A percentile compares a stretch with the other conserved stretches of the same genome.
Conservation (phyloP, 208 protist genomes). For the Crithidia expoeki region DNA sequence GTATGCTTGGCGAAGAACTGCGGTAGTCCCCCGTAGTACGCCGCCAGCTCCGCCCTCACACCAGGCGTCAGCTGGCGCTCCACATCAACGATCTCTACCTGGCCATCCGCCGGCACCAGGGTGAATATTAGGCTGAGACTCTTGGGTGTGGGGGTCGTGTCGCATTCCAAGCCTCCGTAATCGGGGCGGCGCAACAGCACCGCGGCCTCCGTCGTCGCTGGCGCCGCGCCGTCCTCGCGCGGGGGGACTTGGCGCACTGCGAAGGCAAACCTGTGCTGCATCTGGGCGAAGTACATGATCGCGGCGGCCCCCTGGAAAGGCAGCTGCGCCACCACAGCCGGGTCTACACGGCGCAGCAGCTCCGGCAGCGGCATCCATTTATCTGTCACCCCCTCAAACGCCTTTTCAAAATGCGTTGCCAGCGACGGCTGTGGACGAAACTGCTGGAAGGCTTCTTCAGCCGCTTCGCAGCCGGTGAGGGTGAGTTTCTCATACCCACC, state of each 20-base stretch:
- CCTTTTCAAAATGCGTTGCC: conserved; percentile 25
- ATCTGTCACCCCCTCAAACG: conserved; percentile 63
- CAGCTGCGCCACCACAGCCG: conserved; percentile 51
- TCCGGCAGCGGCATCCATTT: conserved; percentile 82
- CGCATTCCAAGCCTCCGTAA: conserved; percentile 61
- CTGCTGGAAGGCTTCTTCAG: conserved; percentile 50
- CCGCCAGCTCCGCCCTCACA: conserved; percentile 50
- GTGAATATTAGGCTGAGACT: conserved; percentile 55
- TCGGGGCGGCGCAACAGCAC: conserved; percentile 69
- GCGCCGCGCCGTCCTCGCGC: not conserved
- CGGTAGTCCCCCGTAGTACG: conserved; percentile 66
- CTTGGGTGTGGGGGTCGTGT: conserved; percentile 82
- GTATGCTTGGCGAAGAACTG: conserved; percentile 69
- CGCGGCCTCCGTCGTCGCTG: conserved; percentile 34
- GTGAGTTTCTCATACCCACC: conserved; percentile 73
- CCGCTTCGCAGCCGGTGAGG: conserved; percentile 61
- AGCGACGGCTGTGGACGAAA: conserved; percentile 50
- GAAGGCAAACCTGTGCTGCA: conserved; percentile 91
- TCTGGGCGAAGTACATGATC: conserved; percentile 90
- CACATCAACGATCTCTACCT: conserved; percentile 53
- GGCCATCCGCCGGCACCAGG: conserved; percentile 53
- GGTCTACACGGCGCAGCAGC: conserved; percentile 65
- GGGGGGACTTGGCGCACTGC: conserved; percentile 36
- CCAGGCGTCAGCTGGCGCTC: conserved; percentile 35
- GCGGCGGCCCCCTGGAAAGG: conserved; percentile 63